Evolutionary conservation across 2,329 filamentous ascomycete genomes (phyloP), one percentile per base, ranked within the genome.

Genomic region (Pestalotiopsis sp.): DNA sequence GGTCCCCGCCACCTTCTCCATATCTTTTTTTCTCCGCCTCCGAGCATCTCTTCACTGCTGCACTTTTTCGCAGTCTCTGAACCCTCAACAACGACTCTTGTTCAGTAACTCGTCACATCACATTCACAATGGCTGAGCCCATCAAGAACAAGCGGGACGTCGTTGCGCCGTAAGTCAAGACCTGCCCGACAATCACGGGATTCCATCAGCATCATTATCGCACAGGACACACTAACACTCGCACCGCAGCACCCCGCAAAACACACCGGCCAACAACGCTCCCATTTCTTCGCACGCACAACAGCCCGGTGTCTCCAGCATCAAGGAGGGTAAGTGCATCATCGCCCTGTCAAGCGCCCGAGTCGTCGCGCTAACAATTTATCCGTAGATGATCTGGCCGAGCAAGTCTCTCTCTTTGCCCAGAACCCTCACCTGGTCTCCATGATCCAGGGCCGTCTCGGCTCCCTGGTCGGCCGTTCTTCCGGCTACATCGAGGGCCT

Each of bases 401-500:
- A 98, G 80, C 93, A 93, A 71, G 95, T 95, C 70, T 95, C 93
- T 71, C 91, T 99, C 80, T 97, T 99, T 79, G 95, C 96, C 75
- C 92, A 96, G 82, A 97, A 99, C 85, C 96, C 97, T 70, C 92
- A 92, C 77, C 90, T 99, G 73, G 93, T 98, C 71, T 93, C 94
- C 74, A 96, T 99, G 93, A 98, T 99, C 82, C 94, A 99, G 86
- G 95, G 94, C 77, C 96, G 96, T 82, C 92, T 99, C 75, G 93
- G 94, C 73, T 92, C 92, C 73, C 92, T 99, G 70, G 93, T 99
- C 77, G 96, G 96, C 77, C 92, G 93, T 75, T 97, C 97, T 66
- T 99, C 96, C 68, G 96, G 96, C 77, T 99, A 99, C 84, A 94
- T 99, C 81, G 96, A 99, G 87, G 97, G 93, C 27, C 92, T 99